Percentiles rank a stretch among this genome's conserved stretches.
Evolutionary conservation across 805 yeast genomes (phyloP).

Genomic region (Candida pseudofarinosa): DNA sequence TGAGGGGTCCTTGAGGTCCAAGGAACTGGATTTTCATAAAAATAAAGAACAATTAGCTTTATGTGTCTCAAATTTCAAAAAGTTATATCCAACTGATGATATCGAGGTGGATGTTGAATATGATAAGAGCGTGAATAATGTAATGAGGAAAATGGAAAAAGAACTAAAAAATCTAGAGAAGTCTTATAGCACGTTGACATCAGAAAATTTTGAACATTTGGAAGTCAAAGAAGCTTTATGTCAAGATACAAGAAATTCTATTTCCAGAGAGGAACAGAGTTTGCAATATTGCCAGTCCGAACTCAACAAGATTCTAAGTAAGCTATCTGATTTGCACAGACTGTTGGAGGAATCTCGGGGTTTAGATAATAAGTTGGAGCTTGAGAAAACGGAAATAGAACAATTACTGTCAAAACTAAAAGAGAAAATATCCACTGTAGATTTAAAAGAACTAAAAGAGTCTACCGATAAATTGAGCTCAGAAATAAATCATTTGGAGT

Average conservation of each 20-base stretch:
- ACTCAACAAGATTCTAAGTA: conserved; percentile 8
- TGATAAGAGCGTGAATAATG: conserved; percentile 3
- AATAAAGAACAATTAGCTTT: conserved; percentile 7
- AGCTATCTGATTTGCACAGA: conserved; percentile 33
- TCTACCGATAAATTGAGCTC: conserved; percentile 37
- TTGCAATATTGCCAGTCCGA: conserved; percentile 25
- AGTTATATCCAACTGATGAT: neutral
- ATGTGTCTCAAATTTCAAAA: neutral
- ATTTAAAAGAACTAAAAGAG: conserved; percentile 23
- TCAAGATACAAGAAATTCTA: conserved; percentile 15
- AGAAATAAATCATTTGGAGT: conserved; percentile 27
- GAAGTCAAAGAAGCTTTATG: conserved; percentile 8
- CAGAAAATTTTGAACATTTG: conserved; percentile 7
- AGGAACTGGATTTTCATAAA: conserved; percentile 29
- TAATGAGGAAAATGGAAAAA: conserved; percentile 3
- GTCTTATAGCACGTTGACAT: conserved; percentile 3
- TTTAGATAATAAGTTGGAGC: conserved; percentile 35
- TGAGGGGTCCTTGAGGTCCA: conserved; percentile 55
- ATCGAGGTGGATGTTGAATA: neutral
- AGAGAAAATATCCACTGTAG: conserved; percentile 14
- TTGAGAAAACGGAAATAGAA: conserved; percentile 41
- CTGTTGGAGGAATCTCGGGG: conserved; percentile 31
- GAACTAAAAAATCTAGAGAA: conserved; percentile 4
- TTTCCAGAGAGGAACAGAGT: conserved; percentile 42
- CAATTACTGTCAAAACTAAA: conserved; percentile 33